phyloP scores from a whole-genome alignment of 306 rosid species.

The Crotalaria pallida region DNA sequence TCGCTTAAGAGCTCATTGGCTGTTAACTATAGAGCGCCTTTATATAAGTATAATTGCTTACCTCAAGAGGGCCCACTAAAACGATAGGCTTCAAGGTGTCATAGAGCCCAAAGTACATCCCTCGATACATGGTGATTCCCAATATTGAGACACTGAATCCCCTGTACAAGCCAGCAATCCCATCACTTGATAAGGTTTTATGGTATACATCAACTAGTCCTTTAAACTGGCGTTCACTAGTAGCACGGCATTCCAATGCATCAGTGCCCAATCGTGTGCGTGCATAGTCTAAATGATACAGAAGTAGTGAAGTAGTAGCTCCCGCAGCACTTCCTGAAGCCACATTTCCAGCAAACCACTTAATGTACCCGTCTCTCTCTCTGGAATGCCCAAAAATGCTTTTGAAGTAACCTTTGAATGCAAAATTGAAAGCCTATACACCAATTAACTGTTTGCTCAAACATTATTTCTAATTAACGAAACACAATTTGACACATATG shows the following conservation, averaged over 20 bases:
- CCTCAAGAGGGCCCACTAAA: slow-evolving; percentile 86
- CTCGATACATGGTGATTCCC: slow-evolving; percentile 89
- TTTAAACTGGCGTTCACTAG: slow-evolving; percentile 65
- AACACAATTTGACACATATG: neutral
- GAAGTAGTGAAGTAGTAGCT: slow-evolving; percentile 75
- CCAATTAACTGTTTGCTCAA: slow-evolving; percentile 70
- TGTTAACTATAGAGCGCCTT: neutral
- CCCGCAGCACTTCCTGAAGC: slow-evolving; percentile 99
- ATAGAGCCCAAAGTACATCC: slow-evolving; percentile 95
- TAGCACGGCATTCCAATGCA: slow-evolving; percentile 34
- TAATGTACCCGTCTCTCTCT: slow-evolving; percentile 86
- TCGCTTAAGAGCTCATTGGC: slow-evolving; percentile 9
- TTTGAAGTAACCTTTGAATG: slow-evolving; percentile 98
- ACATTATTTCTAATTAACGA: slow-evolving; percentile 19
- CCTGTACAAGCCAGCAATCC: slow-evolving; percentile 76
- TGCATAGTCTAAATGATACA: slow-evolving; percentile 93
- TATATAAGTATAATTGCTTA: slow-evolving; percentile 24
- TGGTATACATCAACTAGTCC: slow-evolving; percentile 76
- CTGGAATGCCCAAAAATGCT: slow-evolving; percentile 69
- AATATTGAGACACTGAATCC: slow-evolving; percentile 86
- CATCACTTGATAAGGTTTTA: slow-evolving; percentile 80
- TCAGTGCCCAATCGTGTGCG: slow-evolving; percentile 91
- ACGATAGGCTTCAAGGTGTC: slow-evolving; percentile 88
- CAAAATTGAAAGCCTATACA: slow-evolving; percentile 99
- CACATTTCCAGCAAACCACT: slow-evolving; percentile 94